These are phyloP conservation scores for Pleurotus citrinopileatus DNA, from an alignment of 768 basidiomycete genomes.

Conservation along the genomic window DNA sequence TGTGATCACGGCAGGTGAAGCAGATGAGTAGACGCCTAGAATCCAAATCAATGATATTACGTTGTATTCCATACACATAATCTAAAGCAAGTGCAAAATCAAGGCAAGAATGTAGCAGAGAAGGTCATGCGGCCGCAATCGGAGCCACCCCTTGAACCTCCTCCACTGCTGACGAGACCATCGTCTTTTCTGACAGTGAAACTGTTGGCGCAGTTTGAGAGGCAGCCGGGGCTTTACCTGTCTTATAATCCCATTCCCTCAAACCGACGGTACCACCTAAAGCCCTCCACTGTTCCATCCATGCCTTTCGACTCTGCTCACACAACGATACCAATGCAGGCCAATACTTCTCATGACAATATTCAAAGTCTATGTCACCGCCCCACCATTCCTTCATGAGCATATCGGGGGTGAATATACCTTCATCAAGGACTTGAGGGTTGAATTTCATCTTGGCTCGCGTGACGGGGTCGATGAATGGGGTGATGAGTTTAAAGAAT, in stretches of 20 bases:
- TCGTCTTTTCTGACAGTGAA: background rate
- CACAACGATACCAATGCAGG: constrained; percentile 55
- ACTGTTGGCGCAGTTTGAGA: background rate
- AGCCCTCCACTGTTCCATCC: constrained; percentile 62
- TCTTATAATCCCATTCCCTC: constrained; percentile 79
- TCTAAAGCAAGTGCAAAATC: constrained; percentile 1
- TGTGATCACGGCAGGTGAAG: constrained; percentile 71
- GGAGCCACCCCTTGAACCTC: constrained; percentile 3
- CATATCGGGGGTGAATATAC: constrained; percentile 65
- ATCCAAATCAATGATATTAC: constrained; percentile 5
- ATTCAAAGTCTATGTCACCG: constrained; percentile 65
- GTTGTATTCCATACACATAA: constrained; percentile 8
- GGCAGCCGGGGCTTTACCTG: background rate
- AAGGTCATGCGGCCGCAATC: background rate
- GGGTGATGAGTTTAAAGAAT: constrained; percentile 76
- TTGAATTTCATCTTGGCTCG: constrained; percentile 76
- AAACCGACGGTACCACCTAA: constrained; percentile 70
- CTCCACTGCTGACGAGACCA: background rate
- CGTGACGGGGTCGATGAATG: constrained; percentile 84
- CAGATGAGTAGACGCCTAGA: constrained; percentile 50
- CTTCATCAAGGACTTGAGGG: constrained; percentile 60
- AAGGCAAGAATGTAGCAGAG: background rate
- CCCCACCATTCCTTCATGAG: constrained; percentile 72
- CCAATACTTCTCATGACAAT: constrained; percentile 78
- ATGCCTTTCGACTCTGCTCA: constrained; percentile 42